Evolutionary conservation across 179 eudicot genomes (phyloP).

Genomic region (Vitellaria paradoxa): DNA sequence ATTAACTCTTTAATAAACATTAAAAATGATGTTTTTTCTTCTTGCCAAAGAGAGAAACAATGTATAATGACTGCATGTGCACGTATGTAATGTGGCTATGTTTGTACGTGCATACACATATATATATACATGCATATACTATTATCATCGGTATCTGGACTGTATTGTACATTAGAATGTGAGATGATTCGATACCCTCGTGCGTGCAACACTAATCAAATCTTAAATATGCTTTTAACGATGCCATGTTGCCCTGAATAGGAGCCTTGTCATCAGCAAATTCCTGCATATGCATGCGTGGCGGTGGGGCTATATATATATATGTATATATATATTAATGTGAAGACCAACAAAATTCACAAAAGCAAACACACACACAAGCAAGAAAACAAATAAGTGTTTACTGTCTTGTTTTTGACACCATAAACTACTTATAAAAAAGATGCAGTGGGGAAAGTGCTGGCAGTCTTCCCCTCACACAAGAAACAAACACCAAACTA

Average conservation of each 20-base stretch:
- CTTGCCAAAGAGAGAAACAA: no score
- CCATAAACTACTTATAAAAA: slow-evolving; percentile 6
- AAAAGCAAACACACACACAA: neutral
- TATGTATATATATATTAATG: neutral
- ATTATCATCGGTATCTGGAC: neutral
- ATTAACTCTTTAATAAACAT: no score
- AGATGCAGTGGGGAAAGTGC: slow-evolving; percentile 30
- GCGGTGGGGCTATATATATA: neutral
- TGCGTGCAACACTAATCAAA: slow-evolving; percentile 18
- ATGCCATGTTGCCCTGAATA: neutral
- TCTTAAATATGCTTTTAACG: neutral
- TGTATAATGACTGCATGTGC: no score
- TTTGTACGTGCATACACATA: no score
- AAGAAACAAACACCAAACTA: slow-evolving; percentile 13
- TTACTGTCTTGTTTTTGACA: neutral
- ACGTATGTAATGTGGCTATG: no score
- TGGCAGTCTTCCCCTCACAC: slow-evolving; percentile 14
- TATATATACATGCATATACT: neutral
- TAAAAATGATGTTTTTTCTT: no score
- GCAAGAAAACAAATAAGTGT: neutral
- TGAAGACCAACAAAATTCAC: slow-evolving; percentile 14
- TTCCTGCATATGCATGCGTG: no score
- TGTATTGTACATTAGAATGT: slow-evolving; percentile 12
- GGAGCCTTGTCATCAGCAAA: slow-evolving; percentile 9
- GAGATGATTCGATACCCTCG: slow-evolving; percentile 28